phyloP scores from a whole-genome alignment of 129 eudicot species.

The Oenanthe sinensis region DNA sequence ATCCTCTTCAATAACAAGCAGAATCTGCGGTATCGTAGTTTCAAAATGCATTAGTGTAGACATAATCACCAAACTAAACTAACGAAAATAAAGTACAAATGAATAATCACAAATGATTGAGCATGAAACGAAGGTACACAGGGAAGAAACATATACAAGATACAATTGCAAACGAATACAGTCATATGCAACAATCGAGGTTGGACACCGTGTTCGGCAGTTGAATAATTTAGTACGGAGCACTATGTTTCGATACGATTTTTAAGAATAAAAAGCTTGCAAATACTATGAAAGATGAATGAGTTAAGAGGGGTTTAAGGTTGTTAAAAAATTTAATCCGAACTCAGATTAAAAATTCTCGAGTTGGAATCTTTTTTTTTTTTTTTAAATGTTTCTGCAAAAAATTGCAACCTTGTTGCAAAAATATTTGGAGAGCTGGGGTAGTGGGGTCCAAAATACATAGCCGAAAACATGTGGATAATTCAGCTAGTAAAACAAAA shows the following conservation, averaged over 20 bases:
- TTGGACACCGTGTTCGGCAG: background rate
- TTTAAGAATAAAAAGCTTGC: background rate
- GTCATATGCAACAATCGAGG: background rate
- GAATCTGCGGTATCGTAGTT: background rate
- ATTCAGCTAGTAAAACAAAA: background rate
- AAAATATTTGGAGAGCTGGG: too few relatives aligned
- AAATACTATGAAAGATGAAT: background rate
- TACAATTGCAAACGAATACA: background rate
- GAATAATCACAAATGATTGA: background rate
- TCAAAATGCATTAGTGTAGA: background rate
- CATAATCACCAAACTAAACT: background rate
- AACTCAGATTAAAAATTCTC: too few relatives aligned
- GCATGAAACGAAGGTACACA: background rate
- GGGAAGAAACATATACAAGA: background rate
- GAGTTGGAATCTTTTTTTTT: too few relatives aligned
- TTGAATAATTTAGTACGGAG: background rate
- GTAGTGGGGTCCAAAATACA: background rate
- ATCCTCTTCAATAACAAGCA: background rate
- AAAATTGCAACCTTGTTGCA: too few relatives aligned
- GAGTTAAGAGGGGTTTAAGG: background rate
- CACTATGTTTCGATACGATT: background rate
- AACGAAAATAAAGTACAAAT: background rate
- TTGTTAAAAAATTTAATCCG: background rate
- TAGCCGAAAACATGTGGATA: background rate
- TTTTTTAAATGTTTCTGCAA: too few relatives aligned